Evolutionary conservation across 352 stramenopile genomes (phyloP).

Genomic region (Phytophthora sojae): DNA sequence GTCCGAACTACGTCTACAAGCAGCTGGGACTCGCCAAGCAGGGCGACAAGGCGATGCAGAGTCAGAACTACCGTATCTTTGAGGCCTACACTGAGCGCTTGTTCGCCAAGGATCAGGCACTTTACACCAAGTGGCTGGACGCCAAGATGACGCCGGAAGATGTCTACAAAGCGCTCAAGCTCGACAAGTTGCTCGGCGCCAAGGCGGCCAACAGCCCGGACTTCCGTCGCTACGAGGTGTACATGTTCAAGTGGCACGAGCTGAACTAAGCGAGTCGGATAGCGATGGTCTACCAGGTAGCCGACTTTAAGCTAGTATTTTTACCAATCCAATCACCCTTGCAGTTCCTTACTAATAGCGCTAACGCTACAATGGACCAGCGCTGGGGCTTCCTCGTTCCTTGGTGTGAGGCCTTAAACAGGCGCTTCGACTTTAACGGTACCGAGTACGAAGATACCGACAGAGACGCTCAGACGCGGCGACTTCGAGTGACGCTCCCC

Average conservation of each 20-base stretch:
- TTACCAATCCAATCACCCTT: too few relatives aligned
- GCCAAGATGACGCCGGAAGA: neutral
- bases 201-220: neutral
- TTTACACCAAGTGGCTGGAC: slow-evolving; percentile 1
- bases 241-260: slow-evolving; percentile 3
- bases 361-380: too few relatives aligned
- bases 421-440: too few relatives aligned
- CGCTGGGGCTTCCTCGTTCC: too few relatives aligned
- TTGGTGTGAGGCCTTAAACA: too few relatives aligned
- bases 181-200: neutral
- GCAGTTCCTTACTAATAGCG: too few relatives aligned
- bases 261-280: neutral
- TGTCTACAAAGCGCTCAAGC: slow-evolving; percentile 5
- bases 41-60: neutral
- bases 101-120: slow-evolving; percentile 4
- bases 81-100: neutral
- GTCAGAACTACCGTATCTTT: slow-evolving; percentile 5
- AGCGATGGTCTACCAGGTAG: neutral
- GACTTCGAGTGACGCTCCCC: too few relatives aligned
- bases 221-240: slow-evolving; percentile 7
- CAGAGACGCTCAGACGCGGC: neutral
- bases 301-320: too few relatives aligned
- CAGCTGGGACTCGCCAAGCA: slow-evolving; percentile 7
- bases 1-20: slow-evolving; percentile 7
- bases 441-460: too few relatives aligned